These are phyloP conservation scores for Gracilariopsis chorda DNA, from an alignment of 23 red algal species.

Conservation along the genomic window DNA sequence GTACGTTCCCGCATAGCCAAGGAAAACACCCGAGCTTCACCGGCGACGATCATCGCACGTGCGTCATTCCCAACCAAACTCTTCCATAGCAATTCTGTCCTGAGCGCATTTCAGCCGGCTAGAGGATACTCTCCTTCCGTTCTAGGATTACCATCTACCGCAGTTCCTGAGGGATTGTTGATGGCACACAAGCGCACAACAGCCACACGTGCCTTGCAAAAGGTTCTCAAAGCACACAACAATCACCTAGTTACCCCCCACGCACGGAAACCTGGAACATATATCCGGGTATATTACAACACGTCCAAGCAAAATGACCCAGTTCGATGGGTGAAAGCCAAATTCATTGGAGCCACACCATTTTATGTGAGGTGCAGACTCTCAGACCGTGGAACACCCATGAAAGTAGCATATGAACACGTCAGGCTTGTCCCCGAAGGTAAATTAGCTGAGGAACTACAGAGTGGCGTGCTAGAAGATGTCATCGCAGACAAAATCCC, in stretches of 20 bases:
- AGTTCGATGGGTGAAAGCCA: neutral
- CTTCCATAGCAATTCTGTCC: neutral
- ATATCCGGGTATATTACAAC: neutral
- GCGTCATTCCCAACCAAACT: neutral
- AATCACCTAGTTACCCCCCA: no score
- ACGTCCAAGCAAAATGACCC: neutral
- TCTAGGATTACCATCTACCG: neutral
- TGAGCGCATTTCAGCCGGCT: conserved; percentile 7
- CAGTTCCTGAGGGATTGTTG: neutral
- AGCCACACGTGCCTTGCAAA: neutral
- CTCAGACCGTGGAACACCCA: neutral
- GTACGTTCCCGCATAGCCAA: neutral
- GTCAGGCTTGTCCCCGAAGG: neutral
- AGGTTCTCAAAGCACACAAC: neutral
- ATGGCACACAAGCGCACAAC: neutral
- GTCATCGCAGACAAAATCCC: neutral
- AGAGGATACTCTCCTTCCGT: neutral
- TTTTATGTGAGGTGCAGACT: neutral
- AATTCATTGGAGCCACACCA: neutral
- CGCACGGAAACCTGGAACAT: neutral
- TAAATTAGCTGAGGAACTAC: neutral
- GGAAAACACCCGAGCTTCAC: neutral
- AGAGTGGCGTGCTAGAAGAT: neutral
- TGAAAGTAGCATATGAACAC: neutral
- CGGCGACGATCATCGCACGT: neutral